Percentiles rank a stretch among this genome's conserved stretches.
phyloP scores from a whole-genome alignment of 2,329 filamentous ascomycete species.

The Sporothrix globosa region DNA sequence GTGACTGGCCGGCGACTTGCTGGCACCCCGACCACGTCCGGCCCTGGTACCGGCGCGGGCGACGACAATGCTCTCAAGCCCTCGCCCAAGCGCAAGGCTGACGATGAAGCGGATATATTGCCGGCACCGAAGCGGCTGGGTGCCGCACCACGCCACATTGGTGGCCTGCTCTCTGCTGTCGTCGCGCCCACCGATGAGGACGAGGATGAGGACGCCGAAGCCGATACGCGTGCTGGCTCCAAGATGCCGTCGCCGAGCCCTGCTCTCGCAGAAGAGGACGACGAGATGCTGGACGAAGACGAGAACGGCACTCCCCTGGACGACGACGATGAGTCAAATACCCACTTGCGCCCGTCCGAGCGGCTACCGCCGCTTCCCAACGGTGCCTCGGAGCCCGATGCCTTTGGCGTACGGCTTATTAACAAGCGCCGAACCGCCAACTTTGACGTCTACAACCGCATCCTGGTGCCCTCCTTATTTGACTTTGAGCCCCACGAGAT shows the following conservation, averaged over 20 bases:
- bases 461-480: constrained; percentile 56
- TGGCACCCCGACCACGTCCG: neutral
- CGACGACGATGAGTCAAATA: constrained; percentile 38
- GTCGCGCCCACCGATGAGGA: constrained; percentile 38
- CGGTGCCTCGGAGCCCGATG: constrained; percentile 54
- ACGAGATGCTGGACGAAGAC: constrained; percentile 31
- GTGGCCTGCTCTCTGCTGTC: constrained; percentile 45
- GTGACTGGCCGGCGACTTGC: constrained; percentile 32
- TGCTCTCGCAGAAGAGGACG: constrained; percentile 31
- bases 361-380: constrained; percentile 43
- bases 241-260: constrained; percentile 29
- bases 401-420: constrained; percentile 56
- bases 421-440: constrained; percentile 46
- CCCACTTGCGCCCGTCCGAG: constrained; percentile 33
- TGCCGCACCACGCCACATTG: constrained; percentile 48
- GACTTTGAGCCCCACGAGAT: constrained; percentile 59
- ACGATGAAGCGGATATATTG: constrained; percentile 54
- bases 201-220: constrained; percentile 38
- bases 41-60: neutral
- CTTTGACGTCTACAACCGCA: constrained; percentile 53
- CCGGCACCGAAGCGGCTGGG: constrained; percentile 53
- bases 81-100: constrained; percentile 55
- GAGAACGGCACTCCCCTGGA: constrained; percentile 29
- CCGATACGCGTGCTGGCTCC: constrained; percentile 26
- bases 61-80: constrained; percentile 23